Percentiles rank a stretch among this genome's conserved stretches.
phyloP scores from a whole-genome alignment of 163 green algal species.

The Scenedesmus sp. region DNA sequence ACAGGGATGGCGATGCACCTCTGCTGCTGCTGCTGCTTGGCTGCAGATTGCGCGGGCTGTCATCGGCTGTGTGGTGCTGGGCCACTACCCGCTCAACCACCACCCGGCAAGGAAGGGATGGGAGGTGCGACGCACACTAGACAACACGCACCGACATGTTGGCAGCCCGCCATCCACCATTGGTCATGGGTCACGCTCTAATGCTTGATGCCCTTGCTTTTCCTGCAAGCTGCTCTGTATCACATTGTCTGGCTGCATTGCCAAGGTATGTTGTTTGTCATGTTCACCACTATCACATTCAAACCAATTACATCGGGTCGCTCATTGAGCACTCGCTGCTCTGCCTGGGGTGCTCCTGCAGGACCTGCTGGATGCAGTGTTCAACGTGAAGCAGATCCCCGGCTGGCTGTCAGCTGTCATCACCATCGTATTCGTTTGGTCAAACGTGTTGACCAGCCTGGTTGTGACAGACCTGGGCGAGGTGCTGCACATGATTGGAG shows the following conservation, averaged over 20 bases:
- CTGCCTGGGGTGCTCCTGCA: not conserved
- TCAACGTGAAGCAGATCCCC: constrained; percentile 32
- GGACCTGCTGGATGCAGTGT: constrained; percentile 41
- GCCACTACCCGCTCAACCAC: constrained; percentile 82
- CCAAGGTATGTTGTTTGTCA: too few species aligned
- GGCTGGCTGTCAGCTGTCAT: constrained; percentile 42
- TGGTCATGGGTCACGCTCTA: too few species aligned
- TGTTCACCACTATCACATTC: too few species aligned
- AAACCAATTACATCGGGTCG: too few species aligned
- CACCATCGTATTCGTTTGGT: constrained; percentile 63
- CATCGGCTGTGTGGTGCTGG: constrained; percentile 75
- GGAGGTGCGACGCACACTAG: constrained; percentile 49
- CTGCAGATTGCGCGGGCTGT: constrained; percentile 69
- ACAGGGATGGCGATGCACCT: too few species aligned
- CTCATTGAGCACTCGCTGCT: not conserved
- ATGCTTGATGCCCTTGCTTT: too few species aligned
- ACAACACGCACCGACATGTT: too few species aligned
- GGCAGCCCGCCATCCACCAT: too few species aligned
- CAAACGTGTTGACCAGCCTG: constrained; percentile 58
- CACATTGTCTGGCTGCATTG: too few species aligned
- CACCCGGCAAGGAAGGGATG: constrained; percentile 72
- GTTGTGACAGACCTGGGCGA: constrained; percentile 74
- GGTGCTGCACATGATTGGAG: constrained; percentile 84
- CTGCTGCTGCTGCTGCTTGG: not conserved
- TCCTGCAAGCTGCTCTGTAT: too few species aligned